Evolutionary conservation across 805 yeast species (phyloP).

Genomic region (Geotrichum ghanense): DNA sequence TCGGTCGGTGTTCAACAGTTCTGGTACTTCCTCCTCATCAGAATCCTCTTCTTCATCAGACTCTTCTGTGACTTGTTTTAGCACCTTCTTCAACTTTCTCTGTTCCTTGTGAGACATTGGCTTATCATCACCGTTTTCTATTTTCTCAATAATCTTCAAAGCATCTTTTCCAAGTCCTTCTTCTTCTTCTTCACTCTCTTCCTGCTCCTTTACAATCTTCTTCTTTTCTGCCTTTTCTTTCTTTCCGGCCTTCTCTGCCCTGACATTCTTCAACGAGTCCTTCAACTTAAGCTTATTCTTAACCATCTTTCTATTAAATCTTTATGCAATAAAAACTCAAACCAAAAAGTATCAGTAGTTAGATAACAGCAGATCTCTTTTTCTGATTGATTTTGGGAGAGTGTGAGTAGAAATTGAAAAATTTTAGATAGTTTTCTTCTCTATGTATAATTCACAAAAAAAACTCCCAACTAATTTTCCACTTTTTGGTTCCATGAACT

Average conservation of each 20-base stretch:
- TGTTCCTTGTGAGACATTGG: constrained; percentile 12
- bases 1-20: constrained; percentile 7
- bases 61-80: constrained; percentile 5
- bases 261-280: not conserved
- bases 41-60: constrained; percentile 7
- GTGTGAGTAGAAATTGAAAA: not conserved
- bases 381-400: not conserved
- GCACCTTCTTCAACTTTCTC: constrained; percentile 11
- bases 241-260: not conserved
- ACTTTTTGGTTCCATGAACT: too few species aligned
- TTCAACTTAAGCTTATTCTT: constrained; percentile 1
- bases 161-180: constrained; percentile 1
- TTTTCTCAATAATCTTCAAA: not conserved
- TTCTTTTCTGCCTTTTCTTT: not conserved
- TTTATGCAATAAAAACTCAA: too few species aligned
- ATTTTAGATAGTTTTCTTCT: too few species aligned
- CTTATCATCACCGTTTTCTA: not conserved
- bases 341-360: too few species aligned
- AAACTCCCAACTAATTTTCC: too few species aligned
- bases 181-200: not conserved
- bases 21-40: constrained; percentile 10
- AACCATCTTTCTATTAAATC: not conserved
- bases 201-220: not conserved
- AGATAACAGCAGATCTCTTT: too few species aligned
- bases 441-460: too few species aligned